Evolutionary conservation across 1,139 yeast genomes (phyloP), one percentile per base, ranked within the genome.

Genomic region (Debaryomycetaceae sp.): DNA sequence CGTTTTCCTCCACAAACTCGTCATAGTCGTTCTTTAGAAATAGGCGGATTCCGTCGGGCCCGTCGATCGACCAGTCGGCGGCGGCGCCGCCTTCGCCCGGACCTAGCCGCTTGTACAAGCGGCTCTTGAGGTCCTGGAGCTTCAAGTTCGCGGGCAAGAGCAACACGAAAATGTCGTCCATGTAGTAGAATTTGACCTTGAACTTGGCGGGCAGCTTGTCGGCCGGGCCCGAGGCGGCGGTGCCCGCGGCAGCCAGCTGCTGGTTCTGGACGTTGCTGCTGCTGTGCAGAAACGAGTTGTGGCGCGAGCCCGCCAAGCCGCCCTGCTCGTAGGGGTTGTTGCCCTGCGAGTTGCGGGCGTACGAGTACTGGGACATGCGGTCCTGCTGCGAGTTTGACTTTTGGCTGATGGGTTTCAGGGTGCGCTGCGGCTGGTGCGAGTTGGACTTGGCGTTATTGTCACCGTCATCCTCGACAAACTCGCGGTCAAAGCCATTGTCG

Each of bases 121-220:
- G 73, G 20, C 63, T 58, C 43, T 73, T 72, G 36, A 90, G 58
- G 31, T 78, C 86, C 22, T 53, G 59, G 32, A 80, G 62, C 4
- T 76, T 58, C 28, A 78, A 71, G 38, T 66, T 68, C 4, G 69
- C 55, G 10, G 87, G 81, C 27, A 90, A 71, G 33, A 83, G 63
- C 32, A 90, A 65, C 6, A 95, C 97, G 61, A 90, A 85, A 16
- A 87, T 79, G 50, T 87, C 97, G 43, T 86, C 95, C 35, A 77
- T 77, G 46, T 76, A 82, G 51, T 81, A 87, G 40, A 90, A 86
- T 53, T 90, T 90, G 27, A 74, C 79, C 59, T 77, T 90, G 40
- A 59, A 73, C 53, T 58, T 65, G 32, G 51, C 27, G 25, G 15
- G 16, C 32, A 13, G 35, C 27, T 20, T 34, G 23, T 15, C 29